These are phyloP conservation scores for Colletotrichum musae DNA, from an alignment of 2,329 filamentous ascomycete species.

Conservation along the genomic window DNA sequence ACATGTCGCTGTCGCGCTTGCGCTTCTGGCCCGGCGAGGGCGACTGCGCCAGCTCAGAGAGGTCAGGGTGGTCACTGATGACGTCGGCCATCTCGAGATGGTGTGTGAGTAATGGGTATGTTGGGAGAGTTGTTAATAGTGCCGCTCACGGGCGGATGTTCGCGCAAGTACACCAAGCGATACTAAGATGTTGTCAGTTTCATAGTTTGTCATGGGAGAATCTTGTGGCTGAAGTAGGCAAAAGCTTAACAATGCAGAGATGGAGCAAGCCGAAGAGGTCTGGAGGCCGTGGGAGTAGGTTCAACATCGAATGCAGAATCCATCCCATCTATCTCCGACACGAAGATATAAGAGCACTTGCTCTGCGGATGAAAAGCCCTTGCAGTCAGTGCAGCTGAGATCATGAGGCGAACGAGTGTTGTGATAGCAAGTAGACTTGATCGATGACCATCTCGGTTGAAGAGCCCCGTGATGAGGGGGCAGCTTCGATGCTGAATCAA, in stretches of 20 bases:
- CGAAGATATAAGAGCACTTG: slow-evolving; percentile 16
- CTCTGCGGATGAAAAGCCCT: background rate
- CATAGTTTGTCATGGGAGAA: no score
- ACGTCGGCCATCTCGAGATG: slow-evolving; percentile 61
- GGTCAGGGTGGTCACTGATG: slow-evolving; percentile 63
- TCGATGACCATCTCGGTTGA: no score
- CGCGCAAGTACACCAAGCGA: background rate
- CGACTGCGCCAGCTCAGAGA: slow-evolving; percentile 53
- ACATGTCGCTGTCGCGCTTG: slow-evolving; percentile 60
- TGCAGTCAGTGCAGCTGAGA: background rate
- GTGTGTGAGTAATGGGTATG: background rate
- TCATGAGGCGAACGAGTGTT: background rate
- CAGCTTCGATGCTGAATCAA: no score
- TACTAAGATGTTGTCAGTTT: slow-evolving; percentile 11
- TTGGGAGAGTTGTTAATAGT: background rate
- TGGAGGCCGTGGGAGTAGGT: no score
- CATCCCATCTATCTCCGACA: background rate
- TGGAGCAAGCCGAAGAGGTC: no score
- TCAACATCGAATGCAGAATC: background rate
- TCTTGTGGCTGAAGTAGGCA: no score
- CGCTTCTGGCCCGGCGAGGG: slow-evolving; percentile 67
- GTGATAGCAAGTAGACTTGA: background rate
- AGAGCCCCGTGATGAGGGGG: no score
- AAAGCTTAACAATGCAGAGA: no score
- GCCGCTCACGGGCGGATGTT: background rate